phyloP scores from a whole-genome alignment of 176 grass and related monocot species.

The Eleusine indica region DNA sequence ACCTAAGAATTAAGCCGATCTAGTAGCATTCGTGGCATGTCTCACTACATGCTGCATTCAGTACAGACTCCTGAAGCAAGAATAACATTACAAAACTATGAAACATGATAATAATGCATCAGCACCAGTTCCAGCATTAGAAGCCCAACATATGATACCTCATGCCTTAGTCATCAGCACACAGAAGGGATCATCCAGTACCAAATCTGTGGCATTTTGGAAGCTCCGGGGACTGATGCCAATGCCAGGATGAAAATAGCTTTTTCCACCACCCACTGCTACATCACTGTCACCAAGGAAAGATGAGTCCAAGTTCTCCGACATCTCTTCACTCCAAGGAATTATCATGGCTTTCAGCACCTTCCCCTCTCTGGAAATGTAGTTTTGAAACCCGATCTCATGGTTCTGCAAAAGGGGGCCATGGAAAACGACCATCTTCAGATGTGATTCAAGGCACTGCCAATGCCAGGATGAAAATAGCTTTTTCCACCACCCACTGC shows the following conservation, averaged over 20 bases:
- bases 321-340: not conserved
- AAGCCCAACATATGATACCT: too few species aligned
- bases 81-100: too few species aligned
- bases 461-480: not conserved
- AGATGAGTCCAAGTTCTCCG: not conserved
- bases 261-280: too few species aligned
- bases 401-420: not conserved
- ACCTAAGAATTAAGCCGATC: not conserved
- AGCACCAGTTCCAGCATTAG: not conserved
- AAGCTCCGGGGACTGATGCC: not conserved
- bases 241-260: not conserved
- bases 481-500: too few species aligned
- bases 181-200: too few species aligned
- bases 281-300: not conserved
- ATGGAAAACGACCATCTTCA: constrained; percentile 24
- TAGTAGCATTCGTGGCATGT: not conserved
- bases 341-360: not conserved
- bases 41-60: not conserved
- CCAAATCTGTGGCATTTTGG: too few species aligned
- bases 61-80: too few species aligned
- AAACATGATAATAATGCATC: not conserved
- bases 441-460: constrained; percentile 40
- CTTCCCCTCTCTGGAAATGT: constrained; percentile 11
- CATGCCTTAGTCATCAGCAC: too few species aligned
- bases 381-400: not conserved